Conservation (phyloP, 257 asterid genomes). For the Thymus quinquecostatus region DNA sequence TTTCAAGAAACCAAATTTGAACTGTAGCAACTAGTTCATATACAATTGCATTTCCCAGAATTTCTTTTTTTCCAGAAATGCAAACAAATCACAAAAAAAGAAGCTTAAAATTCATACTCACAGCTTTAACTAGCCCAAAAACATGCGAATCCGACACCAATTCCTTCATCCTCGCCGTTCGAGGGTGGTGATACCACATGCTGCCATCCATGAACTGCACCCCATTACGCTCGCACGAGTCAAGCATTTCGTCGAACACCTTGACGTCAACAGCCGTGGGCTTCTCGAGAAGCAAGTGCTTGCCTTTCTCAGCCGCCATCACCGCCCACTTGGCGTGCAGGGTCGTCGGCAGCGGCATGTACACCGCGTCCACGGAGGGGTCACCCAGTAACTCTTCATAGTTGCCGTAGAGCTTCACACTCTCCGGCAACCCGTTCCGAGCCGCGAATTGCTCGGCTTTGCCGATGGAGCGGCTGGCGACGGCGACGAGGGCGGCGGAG, state of each 20-base stretch:
- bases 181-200: conserved; percentile 94
- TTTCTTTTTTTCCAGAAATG: too few relatives aligned
- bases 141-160: conserved; percentile 43
- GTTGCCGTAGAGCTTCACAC: conserved; percentile 58
- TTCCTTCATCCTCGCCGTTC: conserved; percentile 68
- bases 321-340: conserved; percentile 76
- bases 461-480: conserved; percentile 71
- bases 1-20: too few relatives aligned
- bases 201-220: conserved; percentile 90
- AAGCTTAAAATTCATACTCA: conserved; percentile 30
- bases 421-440: conserved; percentile 46
- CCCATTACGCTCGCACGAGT: conserved; percentile 56
- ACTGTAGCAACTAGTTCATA: too few relatives aligned
- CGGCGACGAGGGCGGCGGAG: conserved; percentile 57
- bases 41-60: too few relatives aligned
- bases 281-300: conserved; percentile 78
- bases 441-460: conserved; percentile 60
- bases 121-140: conserved; percentile 63
- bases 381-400: conserved; percentile 69
- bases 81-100: too few relatives aligned
- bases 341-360: conserved; percentile 80
- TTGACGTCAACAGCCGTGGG: conserved; percentile 69
- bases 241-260: conserved; percentile 56
- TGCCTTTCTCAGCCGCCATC: conserved; percentile 62
- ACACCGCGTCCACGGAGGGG: conserved; percentile 72